A percentile compares a stretch with the other conserved stretches of the same genome.
phyloP scores from a whole-genome alignment of 2,329 filamentous ascomycete genomes.

The Orbilia blumenaviensis region DNA sequence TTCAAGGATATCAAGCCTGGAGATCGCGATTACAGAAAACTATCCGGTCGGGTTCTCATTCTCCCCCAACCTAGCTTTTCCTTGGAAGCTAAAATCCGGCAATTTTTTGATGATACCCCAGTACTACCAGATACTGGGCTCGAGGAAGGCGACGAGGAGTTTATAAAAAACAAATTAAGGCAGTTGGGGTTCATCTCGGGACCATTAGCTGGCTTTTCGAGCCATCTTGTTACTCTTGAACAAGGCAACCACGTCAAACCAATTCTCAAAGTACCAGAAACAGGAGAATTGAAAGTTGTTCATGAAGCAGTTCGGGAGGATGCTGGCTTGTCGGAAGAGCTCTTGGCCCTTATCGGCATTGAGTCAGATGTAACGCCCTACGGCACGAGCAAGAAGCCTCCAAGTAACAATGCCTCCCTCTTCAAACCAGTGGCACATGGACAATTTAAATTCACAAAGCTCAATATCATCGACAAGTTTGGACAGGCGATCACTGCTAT shows the following conservation, averaged over 20 bases:
- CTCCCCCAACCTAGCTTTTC: conserved; percentile 62
- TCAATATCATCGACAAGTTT: conserved; percentile 66
- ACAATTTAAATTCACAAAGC: conserved; percentile 63
- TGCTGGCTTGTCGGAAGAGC: conserved; percentile 47
- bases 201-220: conserved; percentile 59
- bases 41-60: conserved; percentile 61
- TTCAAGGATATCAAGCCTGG: conserved; percentile 7
- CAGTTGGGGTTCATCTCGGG: conserved; percentile 58
- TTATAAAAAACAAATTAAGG: conserved; percentile 50
- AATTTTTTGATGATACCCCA: conserved; percentile 59
- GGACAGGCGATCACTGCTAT: conserved; percentile 62
- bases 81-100: conserved; percentile 59
- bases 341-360: conserved; percentile 56
- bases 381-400: conserved; percentile 51
- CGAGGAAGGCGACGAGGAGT: neutral
- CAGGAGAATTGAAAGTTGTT: conserved; percentile 21
- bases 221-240: conserved; percentile 59
- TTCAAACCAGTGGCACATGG: conserved; percentile 64
- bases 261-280: conserved; percentile 48
- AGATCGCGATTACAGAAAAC: conserved; percentile 55
- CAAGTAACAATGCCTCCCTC: conserved; percentile 34
- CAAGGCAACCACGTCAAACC: conserved; percentile 63
- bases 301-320: conserved; percentile 39
- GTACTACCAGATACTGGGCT: conserved; percentile 53
- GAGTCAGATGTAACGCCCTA: conserved; percentile 61